Evolutionary conservation across 352 stramenopile species (phyloP).

Genomic region (Phytopythium boreale): DNA sequence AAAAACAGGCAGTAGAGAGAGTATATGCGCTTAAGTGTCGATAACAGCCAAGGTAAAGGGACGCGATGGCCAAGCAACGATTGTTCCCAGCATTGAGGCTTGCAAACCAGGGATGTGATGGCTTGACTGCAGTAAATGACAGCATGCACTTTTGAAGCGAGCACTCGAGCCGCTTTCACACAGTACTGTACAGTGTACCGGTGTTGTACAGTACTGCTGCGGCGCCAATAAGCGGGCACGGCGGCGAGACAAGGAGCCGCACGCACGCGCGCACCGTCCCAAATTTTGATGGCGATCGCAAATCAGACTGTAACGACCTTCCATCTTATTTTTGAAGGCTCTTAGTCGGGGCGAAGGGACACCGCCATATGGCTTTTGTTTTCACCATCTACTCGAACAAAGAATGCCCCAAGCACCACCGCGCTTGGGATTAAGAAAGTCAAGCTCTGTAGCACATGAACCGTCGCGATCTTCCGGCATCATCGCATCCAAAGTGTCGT

Average conservation of each 20-base stretch:
- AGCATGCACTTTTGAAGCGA: too few relatives aligned
- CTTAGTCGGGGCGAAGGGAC: background rate
- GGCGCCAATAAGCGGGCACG: too few relatives aligned
- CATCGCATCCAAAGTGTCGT: background rate
- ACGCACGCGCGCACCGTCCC: constrained; percentile 2
- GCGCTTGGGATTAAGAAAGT: background rate
- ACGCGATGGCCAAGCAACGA: too few relatives aligned
- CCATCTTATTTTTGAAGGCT: background rate
- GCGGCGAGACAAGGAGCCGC: background rate
- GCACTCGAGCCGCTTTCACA: too few relatives aligned
- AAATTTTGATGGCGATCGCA: constrained; percentile 8
- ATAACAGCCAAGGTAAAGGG: too few relatives aligned
- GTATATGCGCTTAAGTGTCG: too few relatives aligned
- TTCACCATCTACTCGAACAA: background rate
- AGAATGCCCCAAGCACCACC: background rate
- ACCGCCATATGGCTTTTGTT: background rate
- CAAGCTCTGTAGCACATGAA: background rate
- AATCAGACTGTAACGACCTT: constrained; percentile 3
- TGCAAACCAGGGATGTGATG: too few relatives aligned
- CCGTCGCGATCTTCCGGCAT: constrained; percentile 1
- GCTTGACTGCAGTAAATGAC: too few relatives aligned
- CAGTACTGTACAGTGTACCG: too few relatives aligned
- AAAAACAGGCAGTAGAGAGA: too few relatives aligned
- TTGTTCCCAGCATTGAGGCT: too few relatives aligned
- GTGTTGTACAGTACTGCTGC: too few relatives aligned